Base-by-base conservation (phyloP, 495 filamentous ascomycete species). In the Penicillium parvum region DNA sequence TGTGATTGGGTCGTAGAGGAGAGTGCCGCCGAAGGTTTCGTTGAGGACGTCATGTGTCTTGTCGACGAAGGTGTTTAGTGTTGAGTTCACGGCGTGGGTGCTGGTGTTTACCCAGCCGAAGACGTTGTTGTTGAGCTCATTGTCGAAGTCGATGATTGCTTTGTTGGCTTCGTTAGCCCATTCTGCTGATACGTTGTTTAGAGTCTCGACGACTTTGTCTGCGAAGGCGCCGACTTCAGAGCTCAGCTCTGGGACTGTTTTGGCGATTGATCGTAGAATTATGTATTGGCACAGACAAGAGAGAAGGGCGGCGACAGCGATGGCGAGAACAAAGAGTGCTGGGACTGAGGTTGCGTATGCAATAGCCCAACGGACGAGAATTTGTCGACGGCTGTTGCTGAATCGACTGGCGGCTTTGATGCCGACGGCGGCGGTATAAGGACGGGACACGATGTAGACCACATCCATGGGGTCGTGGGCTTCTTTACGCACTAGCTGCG, bases 71-170 rank as follows among this genome's bases (percentile, higher is more conserved):
- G 74, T 71, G 49, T 88, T 91, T 17, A 98, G 78, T 0, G 92
- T 97, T 45, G 83, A 58, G 60, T 97, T 97, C 35, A 96, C 70
- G 0, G 86, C 85, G 3, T 63, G 66, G 0, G 91, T 96, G 8
- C 81, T 85, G 25, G 81, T 89, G 30, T 81, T 85, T 20, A 95
- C 88, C 86, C 90, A 95, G 45, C 89, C 85, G 45, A 96, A 81
- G 30, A 98, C 63, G 33, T 96, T 79, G 17, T 79, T 44, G 66
- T 97, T 98, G 58, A 98, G 77, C 16, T 86, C 77, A 16, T 61
- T 61, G 64, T 86, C 85, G 17, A 84, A 78, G 29, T 69, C 65
- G 17, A 60, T 63, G 56, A 96, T 84, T 23, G 81, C 86, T 4
- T 60, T 63, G 67, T 97, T 97, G 32, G 89, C 81, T 18, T 77